Evolutionary conservation across 805 yeast species (phyloP).

Genomic region (Naumovozyma dairenensis): DNA sequence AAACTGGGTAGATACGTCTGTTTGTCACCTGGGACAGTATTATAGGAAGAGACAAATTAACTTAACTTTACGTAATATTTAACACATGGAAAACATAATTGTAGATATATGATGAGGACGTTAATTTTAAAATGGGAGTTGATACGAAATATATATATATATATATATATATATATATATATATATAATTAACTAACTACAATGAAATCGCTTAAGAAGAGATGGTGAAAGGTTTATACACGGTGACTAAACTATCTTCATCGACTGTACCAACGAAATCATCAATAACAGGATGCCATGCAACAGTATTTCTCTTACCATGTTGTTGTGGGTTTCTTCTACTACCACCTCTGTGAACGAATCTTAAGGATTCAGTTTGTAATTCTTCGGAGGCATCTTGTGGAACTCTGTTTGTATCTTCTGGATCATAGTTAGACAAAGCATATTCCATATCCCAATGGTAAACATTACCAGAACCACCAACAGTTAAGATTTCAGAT

Average conservation of each 20-base stretch:
- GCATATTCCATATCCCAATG: slow-evolving; percentile 29
- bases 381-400: slow-evolving; percentile 31
- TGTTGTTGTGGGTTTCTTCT: slow-evolving; percentile 15
- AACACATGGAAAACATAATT: too few species aligned
- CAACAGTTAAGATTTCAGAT: slow-evolving; percentile 20
- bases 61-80: too few species aligned
- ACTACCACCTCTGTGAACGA: slow-evolving; percentile 25
- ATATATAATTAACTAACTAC: too few species aligned
- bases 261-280: slow-evolving; percentile 27
- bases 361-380: slow-evolving; percentile 21
- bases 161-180: too few species aligned
- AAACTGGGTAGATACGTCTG: too few species aligned
- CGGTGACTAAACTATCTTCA: slow-evolving; percentile 22
- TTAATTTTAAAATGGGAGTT: too few species aligned
- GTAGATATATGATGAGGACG: too few species aligned
- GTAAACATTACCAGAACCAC: slow-evolving; percentile 22
- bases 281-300: slow-evolving; percentile 26
- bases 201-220: too few species aligned
- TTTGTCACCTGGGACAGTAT: too few species aligned
- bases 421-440: slow-evolving; percentile 35
- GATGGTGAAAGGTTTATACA: slow-evolving; percentile 23
- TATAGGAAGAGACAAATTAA: too few species aligned
- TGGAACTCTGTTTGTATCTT: slow-evolving; percentile 33
- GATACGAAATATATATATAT: too few species aligned
- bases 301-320: slow-evolving; percentile 22